Evolutionary conservation across 1,284 basidiomycete genomes (phyloP).

Genomic region (Xerocomus minutiporus): DNA sequence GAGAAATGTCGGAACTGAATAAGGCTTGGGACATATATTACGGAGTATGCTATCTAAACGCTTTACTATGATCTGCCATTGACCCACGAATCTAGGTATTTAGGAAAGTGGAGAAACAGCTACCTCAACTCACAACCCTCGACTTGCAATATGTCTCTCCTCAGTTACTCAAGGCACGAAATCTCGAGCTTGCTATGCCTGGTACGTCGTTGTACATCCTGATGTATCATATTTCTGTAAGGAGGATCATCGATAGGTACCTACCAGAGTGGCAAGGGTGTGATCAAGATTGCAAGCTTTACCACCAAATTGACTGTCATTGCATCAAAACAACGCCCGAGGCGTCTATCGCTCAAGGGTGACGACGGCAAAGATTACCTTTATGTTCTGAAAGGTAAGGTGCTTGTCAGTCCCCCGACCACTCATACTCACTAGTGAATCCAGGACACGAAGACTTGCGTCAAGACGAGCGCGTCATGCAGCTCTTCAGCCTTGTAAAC

Average conservation of each 20-base stretch:
- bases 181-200: constrained; percentile 92
- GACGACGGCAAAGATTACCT: constrained; percentile 94
- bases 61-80: constrained; percentile 4
- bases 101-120: constrained; percentile 93
- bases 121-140: constrained; percentile 85
- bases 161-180: constrained; percentile 81
- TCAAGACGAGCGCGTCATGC: constrained; percentile 99
- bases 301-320: constrained; percentile 88
- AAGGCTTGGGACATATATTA: constrained; percentile 99
- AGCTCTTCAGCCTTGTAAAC: constrained; percentile 96
- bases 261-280: constrained; percentile 85
- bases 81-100: constrained; percentile 64
- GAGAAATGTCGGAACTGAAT: constrained; percentile 88
- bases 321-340: constrained; percentile 96
- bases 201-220: constrained; percentile 43
- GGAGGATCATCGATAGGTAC: constrained; percentile 55
- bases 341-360: constrained; percentile 85
- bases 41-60: constrained; percentile 44
- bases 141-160: constrained; percentile 99
- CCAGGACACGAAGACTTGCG: constrained; percentile 96
- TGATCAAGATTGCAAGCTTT: constrained; percentile 84
- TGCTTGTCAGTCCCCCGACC: neutral
- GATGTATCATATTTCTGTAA: neutral
- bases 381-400: constrained; percentile 83
- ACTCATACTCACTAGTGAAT: constrained; percentile 3